Evolutionary conservation across 495 filamentous ascomycete species (phyloP).

Genomic region (Pyrenula aspistea): DNA sequence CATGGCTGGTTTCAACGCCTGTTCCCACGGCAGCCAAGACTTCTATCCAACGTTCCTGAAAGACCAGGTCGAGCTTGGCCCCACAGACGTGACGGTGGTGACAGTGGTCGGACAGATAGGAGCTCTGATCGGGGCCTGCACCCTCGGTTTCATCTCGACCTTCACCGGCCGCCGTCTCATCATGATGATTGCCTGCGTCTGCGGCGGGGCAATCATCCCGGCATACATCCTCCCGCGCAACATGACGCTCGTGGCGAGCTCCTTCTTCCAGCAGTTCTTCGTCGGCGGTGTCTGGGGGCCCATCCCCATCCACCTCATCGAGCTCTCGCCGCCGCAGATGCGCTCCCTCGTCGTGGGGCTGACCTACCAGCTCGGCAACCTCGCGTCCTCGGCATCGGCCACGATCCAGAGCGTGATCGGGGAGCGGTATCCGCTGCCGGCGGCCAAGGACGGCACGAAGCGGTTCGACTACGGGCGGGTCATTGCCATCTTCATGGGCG

Average conservation of each 20-base stretch:
- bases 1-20: constrained; percentile 29
- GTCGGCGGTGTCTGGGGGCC: constrained; percentile 22
- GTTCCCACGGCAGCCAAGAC: constrained; percentile 30
- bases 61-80: constrained; percentile 17
- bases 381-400: constrained; percentile 21
- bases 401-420: constrained; percentile 28
- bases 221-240: constrained; percentile 18
- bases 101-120: constrained; percentile 19
- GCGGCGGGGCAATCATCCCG: constrained; percentile 20
- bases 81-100: constrained; percentile 23
- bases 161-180: constrained; percentile 23
- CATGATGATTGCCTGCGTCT: constrained; percentile 20
- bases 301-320: constrained; percentile 22
- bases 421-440: constrained; percentile 18
- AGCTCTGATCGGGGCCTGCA: constrained; percentile 16
- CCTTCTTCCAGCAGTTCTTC: constrained; percentile 26
- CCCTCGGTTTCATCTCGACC: constrained; percentile 22
- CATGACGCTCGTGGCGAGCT: constrained; percentile 17
- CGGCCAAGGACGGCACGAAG: constrained; percentile 9
- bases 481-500: constrained; percentile 18
- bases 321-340: constrained; percentile 18
- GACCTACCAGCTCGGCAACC: constrained; percentile 26
- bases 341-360: constrained; percentile 21
- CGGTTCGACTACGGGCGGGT: constrained; percentile 22
- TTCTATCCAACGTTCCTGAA: constrained; percentile 31